Base-by-base conservation (phyloP, 805 yeast species). In the Metschnikowia orientalis region DNA sequence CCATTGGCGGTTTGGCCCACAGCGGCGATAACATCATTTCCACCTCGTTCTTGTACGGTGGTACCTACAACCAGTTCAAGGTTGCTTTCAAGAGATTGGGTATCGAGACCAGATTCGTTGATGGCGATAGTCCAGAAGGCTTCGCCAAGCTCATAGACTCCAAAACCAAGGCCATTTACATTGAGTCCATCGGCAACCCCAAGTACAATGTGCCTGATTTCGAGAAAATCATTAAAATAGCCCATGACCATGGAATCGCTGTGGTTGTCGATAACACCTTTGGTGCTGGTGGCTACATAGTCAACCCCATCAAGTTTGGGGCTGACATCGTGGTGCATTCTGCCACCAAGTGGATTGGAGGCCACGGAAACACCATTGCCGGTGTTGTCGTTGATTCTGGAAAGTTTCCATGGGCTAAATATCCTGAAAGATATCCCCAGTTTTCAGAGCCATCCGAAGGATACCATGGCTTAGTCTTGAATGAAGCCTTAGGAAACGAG, bases 291-390 rank as follows among this genome's bases (percentile, higher is more conserved):
- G 97, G 97, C 30, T 88, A 64, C 68, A 75, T 84, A 50, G 75
- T 85, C 40, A 78, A 74, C 46, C 97, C 97, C 42, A 63, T 89
- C 47, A 83, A 83, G 42, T 82, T 75, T 52, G 97, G 97, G 46
- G 97, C 87, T 28, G 96, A 89, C 57, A 81, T 89, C 45, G 82
- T 90, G 20, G 83, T 83, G 13, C 95, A 89, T 61, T 88, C 96
- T 41, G 95, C 96, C 35, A 89, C 97, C 39, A 89, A 89, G 62
- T 90, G 96, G 96, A 89, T 89, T 47, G 95, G 95, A 44, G 97
- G 97, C 39, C 97, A 89, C 56, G 97, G 97, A 56, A 87, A 84
- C 37, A 86, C 96, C 26, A 80, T 89, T 59, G 97, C 83, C 34
- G 97, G 97, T 70, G 84, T 81, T 33, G 71, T 90, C 45, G 72